Evolutionary conservation across 1,284 basidiomycete genomes (phyloP).

Genomic region (Retiboletus flavoniger): DNA sequence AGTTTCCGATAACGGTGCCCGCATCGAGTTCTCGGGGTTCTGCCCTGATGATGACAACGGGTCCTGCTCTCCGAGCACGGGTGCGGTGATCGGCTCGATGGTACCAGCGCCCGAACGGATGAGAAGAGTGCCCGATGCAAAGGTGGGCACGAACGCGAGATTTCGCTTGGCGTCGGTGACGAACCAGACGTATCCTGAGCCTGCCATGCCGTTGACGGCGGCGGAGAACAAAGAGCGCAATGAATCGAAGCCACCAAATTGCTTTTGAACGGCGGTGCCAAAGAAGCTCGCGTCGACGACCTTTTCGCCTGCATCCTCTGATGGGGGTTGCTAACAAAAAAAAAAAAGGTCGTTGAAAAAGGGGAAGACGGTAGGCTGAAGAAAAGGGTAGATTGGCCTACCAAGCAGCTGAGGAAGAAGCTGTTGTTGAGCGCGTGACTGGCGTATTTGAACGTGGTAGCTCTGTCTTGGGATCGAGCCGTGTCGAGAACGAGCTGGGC

Average conservation of each 20-base stretch:
- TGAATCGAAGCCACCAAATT: constrained; percentile 65
- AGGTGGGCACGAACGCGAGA: constrained; percentile 79
- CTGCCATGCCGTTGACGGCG: constrained; percentile 75
- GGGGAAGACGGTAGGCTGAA: background rate
- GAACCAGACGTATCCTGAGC: constrained; percentile 87
- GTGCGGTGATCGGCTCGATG: constrained; percentile 37
- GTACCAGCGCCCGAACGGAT: constrained; percentile 53
- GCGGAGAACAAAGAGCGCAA: constrained; percentile 79
- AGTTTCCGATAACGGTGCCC: background rate
- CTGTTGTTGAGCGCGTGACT: constrained; percentile 92
- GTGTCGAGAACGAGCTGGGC: constrained; percentile 77
- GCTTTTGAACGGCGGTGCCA: constrained; percentile 41
- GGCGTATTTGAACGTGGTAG: constrained; percentile 88
- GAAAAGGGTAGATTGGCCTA: constrained; percentile 42
- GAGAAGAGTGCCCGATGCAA: constrained; percentile 88
- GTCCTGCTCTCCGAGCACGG: constrained; percentile 28
- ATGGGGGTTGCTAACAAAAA: constrained; percentile 44
- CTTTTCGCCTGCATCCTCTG: constrained; percentile 43
- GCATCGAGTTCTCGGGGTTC: background rate
- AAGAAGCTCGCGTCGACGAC: constrained; percentile 41
- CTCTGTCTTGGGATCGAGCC: constrained; percentile 58
- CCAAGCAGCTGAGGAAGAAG: constrained; percentile 88
- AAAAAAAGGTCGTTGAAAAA: no score
- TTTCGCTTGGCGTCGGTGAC: constrained; percentile 66
- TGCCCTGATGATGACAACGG: background rate